Evolutionary conservation across 441 rosid species (phyloP), one percentile per base, ranked within the genome.

Genomic region (Erysimum cheiri): DNA sequence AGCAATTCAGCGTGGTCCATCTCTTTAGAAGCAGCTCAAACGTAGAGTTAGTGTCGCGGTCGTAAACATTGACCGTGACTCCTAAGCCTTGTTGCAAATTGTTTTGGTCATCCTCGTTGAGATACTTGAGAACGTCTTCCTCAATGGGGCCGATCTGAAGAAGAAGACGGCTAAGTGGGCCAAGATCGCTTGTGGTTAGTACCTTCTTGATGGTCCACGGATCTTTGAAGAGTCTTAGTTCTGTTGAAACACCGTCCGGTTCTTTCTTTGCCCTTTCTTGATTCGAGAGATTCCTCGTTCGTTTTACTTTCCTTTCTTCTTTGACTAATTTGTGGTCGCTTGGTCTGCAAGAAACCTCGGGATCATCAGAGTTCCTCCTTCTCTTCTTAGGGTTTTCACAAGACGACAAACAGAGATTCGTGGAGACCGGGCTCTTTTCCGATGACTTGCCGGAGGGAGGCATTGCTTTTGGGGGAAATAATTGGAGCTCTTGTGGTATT

Each of bases 191-290:
- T 24, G 60, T 11, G 35, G 69, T 52, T 19, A 71, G 37, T 61
- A 22, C 40, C 17, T 49, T 70, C 50, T 49, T 59, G 29, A 70
- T 70, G 35, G 17, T 70, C 73, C 67, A 70, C 32, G 73, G 73
- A 70, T 70, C 43, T 19, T 15, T 24, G 60, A 5, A 39, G 33
- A 70, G 60, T 39, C 32, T 13, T 49, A 70, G 59, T 31, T 48
- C 60, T 29, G 67, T 31, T 28, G 73, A 60, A 32, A 70, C 39
- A 35, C 41, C 66, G 5, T 28, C 5, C 4, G 9, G 19, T 52
- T 70, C 67, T 4, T 72, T 59, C 24, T 56, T 33, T 46, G 14
- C 28, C 35, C 13, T 66, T 58, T 65, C 50, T 54, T 56, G 43
- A 49, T 63, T 19, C 9, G 66, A 4, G 11, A 59, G 41, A 36